Conservation (phyloP, 2,329 filamentous ascomycete genomes). For the Neofusicoccum kwambonambiense region DNA sequence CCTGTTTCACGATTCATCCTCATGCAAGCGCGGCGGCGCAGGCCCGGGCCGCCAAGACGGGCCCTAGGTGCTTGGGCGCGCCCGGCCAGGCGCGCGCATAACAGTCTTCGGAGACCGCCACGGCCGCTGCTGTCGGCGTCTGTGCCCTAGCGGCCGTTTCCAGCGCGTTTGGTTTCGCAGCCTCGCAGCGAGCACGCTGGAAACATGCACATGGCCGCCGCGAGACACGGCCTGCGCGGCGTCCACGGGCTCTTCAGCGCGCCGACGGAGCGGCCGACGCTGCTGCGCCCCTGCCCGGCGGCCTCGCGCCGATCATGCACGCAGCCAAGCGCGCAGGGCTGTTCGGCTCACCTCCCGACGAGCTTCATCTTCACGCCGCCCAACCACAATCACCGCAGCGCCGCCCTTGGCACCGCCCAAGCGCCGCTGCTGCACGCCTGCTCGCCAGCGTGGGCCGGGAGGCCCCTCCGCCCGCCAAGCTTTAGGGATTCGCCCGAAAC, state of each 20-base stretch:
- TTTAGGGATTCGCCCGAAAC: slow-evolving; percentile 3
- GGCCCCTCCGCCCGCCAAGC: neutral
- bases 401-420: neutral
- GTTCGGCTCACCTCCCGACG: neutral
- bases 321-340: slow-evolving; percentile 2
- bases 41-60: neutral
- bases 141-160: neutral
- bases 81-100: neutral
- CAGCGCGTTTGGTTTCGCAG: neutral
- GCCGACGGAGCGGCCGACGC: neutral
- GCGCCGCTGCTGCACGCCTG: neutral
- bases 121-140: too few species aligned
- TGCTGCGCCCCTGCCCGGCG: neutral
- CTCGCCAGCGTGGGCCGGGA: neutral
- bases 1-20: slow-evolving; percentile 7
- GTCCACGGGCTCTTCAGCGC: neutral
- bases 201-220: neutral
- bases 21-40: too few species aligned
- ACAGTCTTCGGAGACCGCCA: neutral
- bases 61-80: neutral
- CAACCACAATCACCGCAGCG: neutral
- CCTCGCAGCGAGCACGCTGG: neutral
- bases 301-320: neutral
- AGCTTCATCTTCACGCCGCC: neutral
- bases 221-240: neutral